Base-by-base conservation (phyloP, 2,329 filamentous ascomycete species). In the Onygenales sp. region DNA sequence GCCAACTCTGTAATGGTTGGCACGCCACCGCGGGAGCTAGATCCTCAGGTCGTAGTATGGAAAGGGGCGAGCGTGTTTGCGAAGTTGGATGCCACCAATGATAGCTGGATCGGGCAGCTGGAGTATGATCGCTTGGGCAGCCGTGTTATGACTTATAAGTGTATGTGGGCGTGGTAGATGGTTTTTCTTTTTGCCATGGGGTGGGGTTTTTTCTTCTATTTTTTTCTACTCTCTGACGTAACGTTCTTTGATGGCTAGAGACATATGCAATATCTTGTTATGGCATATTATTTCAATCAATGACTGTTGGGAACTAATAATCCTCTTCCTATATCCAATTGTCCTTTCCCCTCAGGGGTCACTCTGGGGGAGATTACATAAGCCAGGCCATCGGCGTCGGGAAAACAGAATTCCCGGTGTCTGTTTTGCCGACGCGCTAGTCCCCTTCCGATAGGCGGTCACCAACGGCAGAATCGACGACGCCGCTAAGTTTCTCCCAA, bases 21-120 rank as follows among this genome's bases (percentile, higher is more conserved):
- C 1, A 76, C 79, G 17, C 83, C 83, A n/a, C 93, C 93, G 0
- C 79, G 92, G 62, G 93, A 98, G 62, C 86, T 98, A 74, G 93
- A 98, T 70, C 89, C 93, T 56, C 90, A 96, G 71, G 91, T 97
- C n/a, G 87, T 97, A 51, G 85, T 86, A 7, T 98, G 93, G 93
- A 98, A 98, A 78, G 93, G 93, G 3, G 93, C 88, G 0, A 95
- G 90, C 66, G 91, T 98, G 13, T 98, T 96, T 75, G 91, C 89
- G 2, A 90, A 95, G 73, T 74, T 97, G 61, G 81, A 84, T 56
- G 76, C 75, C 45, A 91, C 89, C 13, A 97, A 97, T 71, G 93
- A 98, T 69, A 93, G 87, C 63, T 98, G 93, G 93, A 88, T 97
- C 64, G 86, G 85, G 11, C 81, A 83, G 46, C 77, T 86, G 62